Percentiles rank a stretch among this genome's conserved stretches.
Evolutionary conservation across 768 basidiomycete species (phyloP).

Genomic region (Hericium alpestre): DNA sequence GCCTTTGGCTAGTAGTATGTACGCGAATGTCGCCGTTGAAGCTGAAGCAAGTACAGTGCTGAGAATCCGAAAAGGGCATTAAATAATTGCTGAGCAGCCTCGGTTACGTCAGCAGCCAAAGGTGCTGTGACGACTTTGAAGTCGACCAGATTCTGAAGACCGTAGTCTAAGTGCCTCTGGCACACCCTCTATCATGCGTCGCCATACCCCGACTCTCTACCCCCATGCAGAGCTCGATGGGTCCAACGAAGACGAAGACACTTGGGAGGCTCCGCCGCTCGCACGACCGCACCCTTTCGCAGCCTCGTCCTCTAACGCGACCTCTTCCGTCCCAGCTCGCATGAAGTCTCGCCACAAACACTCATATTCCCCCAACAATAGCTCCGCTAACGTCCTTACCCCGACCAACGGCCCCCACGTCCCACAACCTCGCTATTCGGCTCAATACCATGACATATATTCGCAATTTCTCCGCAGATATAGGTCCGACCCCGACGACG

Average conservation of each 20-base stretch:
- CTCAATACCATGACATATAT: constrained; percentile 54
- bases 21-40: too few species aligned
- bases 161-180: not conserved
- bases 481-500: constrained; percentile 56
- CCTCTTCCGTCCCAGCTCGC: constrained; percentile 9
- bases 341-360: constrained; percentile 14
- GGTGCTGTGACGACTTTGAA: not conserved
- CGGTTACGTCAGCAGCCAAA: not conserved
- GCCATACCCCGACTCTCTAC: constrained; percentile 62
- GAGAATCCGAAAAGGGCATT: too few species aligned
- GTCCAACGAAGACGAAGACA: constrained; percentile 38
- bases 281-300: constrained; percentile 16
- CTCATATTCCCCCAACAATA: constrained; percentile 11
- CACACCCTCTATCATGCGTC: constrained; percentile 24
- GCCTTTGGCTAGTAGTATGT: too few species aligned
- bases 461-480: constrained; percentile 73
- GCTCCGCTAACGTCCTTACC: constrained; percentile 18
- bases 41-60: too few species aligned
- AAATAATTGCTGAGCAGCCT: too few species aligned
- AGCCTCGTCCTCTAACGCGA: constrained; percentile 4
- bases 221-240: constrained; percentile 49
- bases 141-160: not conserved
- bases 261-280: constrained; percentile 25
- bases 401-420: constrained; percentile 20
- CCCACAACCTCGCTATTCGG: constrained; percentile 16